These are phyloP conservation scores for Phialophora verrucosa DNA, from an alignment of 2,329 filamentous ascomycete species.

Conservation along the genomic window DNA sequence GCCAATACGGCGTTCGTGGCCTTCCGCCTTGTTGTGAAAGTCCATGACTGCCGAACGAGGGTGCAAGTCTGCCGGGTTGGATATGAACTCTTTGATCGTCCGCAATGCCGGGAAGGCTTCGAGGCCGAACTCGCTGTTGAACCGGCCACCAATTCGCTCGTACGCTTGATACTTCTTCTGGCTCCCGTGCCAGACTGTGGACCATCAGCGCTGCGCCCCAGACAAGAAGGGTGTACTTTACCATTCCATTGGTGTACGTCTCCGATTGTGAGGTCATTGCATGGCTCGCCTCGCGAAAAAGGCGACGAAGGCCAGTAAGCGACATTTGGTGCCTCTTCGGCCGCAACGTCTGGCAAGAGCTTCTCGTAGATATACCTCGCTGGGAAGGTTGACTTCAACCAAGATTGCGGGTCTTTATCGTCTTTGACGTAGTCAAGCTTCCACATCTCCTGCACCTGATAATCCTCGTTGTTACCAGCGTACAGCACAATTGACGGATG, in stretches of 20 bases:
- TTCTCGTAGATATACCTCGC: conserved; percentile 95
- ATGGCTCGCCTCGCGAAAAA: not conserved
- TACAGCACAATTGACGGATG: conserved; percentile 88
- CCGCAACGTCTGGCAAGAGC: conserved; percentile 75
- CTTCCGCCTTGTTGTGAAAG: conserved; percentile 44
- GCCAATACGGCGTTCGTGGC: conserved; percentile 82
- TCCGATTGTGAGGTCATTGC: conserved; percentile 10
- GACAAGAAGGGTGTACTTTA: not conserved
- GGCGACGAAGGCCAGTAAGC: conserved; percentile 7
- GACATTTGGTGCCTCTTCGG: conserved; percentile 33
- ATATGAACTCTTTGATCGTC: conserved; percentile 1
- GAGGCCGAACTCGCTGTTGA: conserved; percentile 14
- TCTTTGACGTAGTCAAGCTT: conserved; percentile 43
- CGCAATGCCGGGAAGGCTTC: conserved; percentile 3
- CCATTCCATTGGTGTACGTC: conserved; percentile 13
- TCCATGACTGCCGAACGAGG: conserved; percentile 2
- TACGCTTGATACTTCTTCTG: conserved; percentile 7
- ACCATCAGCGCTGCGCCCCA: not conserved
- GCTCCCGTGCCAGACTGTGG: not conserved
- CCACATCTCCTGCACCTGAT: conserved; percentile 4
- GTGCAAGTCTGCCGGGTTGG: conserved; percentile 2
- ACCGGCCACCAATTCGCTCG: not conserved
- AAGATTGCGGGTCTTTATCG: conserved; percentile 74
- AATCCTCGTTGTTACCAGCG: conserved; percentile 86
- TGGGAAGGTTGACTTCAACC: conserved; percentile 85